Evolutionary conservation across 805 yeast species (phyloP), one percentile per base, ranked within the genome.

Genomic region (Starmerella sirachaensis): DNA sequence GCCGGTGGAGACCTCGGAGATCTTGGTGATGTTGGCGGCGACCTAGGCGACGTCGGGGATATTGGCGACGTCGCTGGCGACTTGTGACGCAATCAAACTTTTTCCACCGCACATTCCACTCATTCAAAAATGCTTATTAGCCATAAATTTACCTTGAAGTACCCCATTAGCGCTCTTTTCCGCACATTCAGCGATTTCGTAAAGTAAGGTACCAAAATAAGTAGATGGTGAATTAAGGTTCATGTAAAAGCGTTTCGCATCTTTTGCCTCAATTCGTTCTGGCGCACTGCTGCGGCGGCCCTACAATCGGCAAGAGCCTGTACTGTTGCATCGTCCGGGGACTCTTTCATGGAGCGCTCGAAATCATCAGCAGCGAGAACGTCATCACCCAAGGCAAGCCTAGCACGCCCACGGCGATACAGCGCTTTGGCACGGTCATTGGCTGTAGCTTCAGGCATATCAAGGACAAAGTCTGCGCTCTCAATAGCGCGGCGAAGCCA

Each of bases 331-430:
- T 44, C 40, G 23, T 50, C 53, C 1, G 38, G 38, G 3, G 13
- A 24, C 9, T 43, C 23, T 1, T n/a, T n/a, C 16, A 38, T 19
- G 10, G 95, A 94, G 37, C 63, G 61, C 47, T 74, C 70, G 42
- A 85, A 68, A 40, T 76, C 77, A 7, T 56, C 57, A 35, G 76
- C 61, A 0, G 95, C 93, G 42, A 63, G 66, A 14, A 74, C 84
- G 36, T 78, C 79, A 53, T 83, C 78, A 47, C 77, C 78, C 19
- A 68, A 61, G 8, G 68, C 59, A 41, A 72, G 56, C 50, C 73
- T 67, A 0, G 88, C 94, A 53, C 68, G 61, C 30, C 93, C 95
- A 57, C 83, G 73, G 55, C 96, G 75, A 63, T 78, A 85, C 24
- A 72, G 62, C 0, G 95, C 94, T 62, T 86, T 86, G 11, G 93